Percentiles rank a stretch among this genome's conserved stretches.
These are phyloP conservation scores for Ilyonectria mors-panacis DNA, from an alignment of 2,329 filamentous ascomycete species.

Conservation along the genomic window DNA sequence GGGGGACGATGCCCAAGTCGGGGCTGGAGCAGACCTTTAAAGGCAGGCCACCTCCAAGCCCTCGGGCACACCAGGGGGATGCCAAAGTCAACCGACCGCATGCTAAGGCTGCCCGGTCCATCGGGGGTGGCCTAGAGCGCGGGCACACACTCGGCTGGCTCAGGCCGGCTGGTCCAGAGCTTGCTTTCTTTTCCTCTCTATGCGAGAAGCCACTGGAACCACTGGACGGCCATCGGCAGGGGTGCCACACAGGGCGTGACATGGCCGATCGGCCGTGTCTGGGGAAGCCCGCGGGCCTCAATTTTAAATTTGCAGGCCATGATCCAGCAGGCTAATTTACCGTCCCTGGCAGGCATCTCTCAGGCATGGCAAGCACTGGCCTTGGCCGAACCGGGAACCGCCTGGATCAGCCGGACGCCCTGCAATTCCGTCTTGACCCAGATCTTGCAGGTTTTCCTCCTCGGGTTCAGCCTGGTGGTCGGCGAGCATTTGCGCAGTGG, in stretches of 20 bases:
- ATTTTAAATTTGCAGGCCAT: constrained; percentile 52
- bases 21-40: constrained; percentile 43
- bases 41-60: constrained; percentile 29
- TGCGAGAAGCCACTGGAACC: constrained; percentile 37
- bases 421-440: constrained; percentile 45
- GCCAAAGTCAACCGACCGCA: constrained; percentile 33
- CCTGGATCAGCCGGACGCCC: constrained; percentile 30
- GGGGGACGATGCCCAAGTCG: constrained; percentile 28
- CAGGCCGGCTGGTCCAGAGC: constrained; percentile 33
- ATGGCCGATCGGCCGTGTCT: constrained; percentile 46
- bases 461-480: neutral
- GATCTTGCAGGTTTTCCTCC: constrained; percentile 34
- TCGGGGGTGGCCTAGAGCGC: constrained; percentile 35
- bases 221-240: constrained; percentile 33
- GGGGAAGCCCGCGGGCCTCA: constrained; percentile 48
- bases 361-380: constrained; percentile 23
- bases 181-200: constrained; percentile 33
- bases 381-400: constrained; percentile 38
- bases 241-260: constrained; percentile 36
- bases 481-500: neutral
- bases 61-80: constrained; percentile 28
- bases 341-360: constrained; percentile 34
- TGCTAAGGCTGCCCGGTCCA: constrained; percentile 43
- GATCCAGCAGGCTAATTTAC: constrained; percentile 49
- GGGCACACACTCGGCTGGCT: constrained; percentile 33